These are phyloP conservation scores for Takashimella tepidaria DNA, from an alignment of 1,284 basidiomycete species.

Conservation along the genomic window DNA sequence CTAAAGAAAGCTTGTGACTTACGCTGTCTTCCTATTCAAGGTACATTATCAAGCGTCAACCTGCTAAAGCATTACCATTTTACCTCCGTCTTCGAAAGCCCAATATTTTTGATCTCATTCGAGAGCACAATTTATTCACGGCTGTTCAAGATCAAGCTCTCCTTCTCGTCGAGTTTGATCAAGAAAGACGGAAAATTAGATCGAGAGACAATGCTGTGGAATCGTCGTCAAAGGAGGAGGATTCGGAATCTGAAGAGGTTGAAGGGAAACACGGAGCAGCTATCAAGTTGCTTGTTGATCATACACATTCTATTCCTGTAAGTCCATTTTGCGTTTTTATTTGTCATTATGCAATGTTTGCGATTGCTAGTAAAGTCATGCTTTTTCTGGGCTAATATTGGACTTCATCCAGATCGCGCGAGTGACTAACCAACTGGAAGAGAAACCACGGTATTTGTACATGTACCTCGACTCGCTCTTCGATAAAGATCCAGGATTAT, in stretches of 20 bases:
- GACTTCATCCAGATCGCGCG: constrained; percentile 62
- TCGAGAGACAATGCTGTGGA: background rate
- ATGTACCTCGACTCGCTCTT: constrained; percentile 89
- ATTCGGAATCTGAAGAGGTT: constrained; percentile 15
- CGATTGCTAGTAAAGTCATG: no score
- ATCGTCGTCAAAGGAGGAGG: no score
- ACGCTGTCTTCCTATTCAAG: constrained; percentile 46
- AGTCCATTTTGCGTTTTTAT: no score
- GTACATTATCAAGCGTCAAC: constrained; percentile 80
- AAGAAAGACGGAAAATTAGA: constrained; percentile 62
- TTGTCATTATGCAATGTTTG: no score
- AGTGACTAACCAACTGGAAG: constrained; percentile 80
- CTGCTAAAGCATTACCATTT: constrained; percentile 87
- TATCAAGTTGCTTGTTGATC: constrained; percentile 83
- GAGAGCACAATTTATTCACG: constrained; percentile 89
- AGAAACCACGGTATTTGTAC: constrained; percentile 76
- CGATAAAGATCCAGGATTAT: constrained; percentile 75
- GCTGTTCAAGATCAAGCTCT: constrained; percentile 91
- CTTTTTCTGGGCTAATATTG: no score
- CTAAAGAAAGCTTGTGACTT: no score
- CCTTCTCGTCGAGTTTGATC: constrained; percentile 88
- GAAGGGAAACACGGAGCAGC: constrained; percentile 55
- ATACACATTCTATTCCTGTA: constrained; percentile 92
- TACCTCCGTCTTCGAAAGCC: constrained; percentile 78
- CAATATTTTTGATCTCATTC: constrained; percentile 90